Base-by-base conservation (phyloP, 257 asterid genomes). In the Plantago elongata region DNA sequence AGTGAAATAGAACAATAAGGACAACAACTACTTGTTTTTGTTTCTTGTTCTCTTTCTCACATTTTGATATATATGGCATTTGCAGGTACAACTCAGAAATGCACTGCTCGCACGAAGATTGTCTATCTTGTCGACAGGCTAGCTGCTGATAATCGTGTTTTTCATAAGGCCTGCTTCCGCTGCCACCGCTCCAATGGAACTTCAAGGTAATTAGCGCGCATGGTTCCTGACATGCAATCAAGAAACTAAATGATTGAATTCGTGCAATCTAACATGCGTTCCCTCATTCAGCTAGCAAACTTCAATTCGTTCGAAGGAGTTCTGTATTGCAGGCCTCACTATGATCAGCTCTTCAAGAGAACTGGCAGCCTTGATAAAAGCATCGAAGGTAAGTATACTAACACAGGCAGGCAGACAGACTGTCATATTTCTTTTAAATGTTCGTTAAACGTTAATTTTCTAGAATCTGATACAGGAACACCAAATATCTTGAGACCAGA, bases 331-430 rank as follows among this genome's bases (percentile, higher is more conserved):
- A 78, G 76, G 56, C 87, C 81, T 44, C 95, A 89, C 64, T 86
- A 64, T 50, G 91, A 86, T 72, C 94, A 84, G 77, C 81, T 86
- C 29, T 79, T 80, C 76, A 86, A 89, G 76, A 81, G 86, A 74
- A 89, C 97, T 14, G 97, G 94, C 73, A 89, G 91, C 80, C 85
- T 84, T 3, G 84, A 80, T 7, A 89, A 86, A 72, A 89, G 94
- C 65, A 82, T 86, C 40, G 95, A 84, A 65, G 93, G 96, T 80
- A 72, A 11, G 15, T 29, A 6, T 51, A 22, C 27, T 22, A 22
- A 22, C 27, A 22, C 27, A 22, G 27, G 27, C 27, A 22, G 27
- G 27, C 27, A 22, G 27, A 22, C 27, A 22, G 27, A 2, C 27
- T 22, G 1, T 34, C 50, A 40, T 16, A 37, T 9, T 48, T 3